Evolutionary conservation across 192 early-diverging fungal genomes (phyloP), one percentile per base, ranked within the genome.

Genomic region (Dispira simplex): DNA sequence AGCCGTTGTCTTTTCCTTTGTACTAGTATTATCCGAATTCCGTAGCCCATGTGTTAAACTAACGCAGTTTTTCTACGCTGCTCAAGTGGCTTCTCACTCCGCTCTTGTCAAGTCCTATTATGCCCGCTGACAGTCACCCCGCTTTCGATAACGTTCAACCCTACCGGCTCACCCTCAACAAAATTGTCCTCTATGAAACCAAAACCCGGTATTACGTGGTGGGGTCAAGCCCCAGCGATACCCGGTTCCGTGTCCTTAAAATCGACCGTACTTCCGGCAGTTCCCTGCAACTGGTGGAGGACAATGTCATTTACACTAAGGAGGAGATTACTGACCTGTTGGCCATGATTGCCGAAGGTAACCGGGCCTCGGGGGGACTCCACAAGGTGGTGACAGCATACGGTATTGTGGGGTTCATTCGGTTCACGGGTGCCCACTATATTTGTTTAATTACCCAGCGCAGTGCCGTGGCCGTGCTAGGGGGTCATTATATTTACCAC

Each of bases 401-500:
- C 64, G 91, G 91, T 3, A 85, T 93, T 46, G 77, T 90, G 14
- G 90, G 95, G 0, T 92, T 98, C 75, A 79, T 97, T 8, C 76
- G 83, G 21, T 98, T 97, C 67, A 86, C 91, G 14, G 91, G 92
- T 49, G 92, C 93, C 1, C 92, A 86, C 65, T 98, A 98, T 69
- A 85, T 98, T 52, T 84, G 87, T 28, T 68, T 95, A 10, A 84
- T 97, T 48, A 93, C 88, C 0, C 85, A 85, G 21, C 70, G 88
- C 28, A 85, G 79, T 53, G 85, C 90, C 11, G 96, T 97, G 4
- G 94, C 93, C 0, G 67, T 97, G 32, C 78, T 98, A 20, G 96
- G 96, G 18, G 94, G 94, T 0, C 92, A 98, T 69, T 90, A 92
- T 67, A 78, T 98, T 2, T 96, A 94, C 73, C 94, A 97, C 60